Base-by-base conservation (phyloP, 2,329 filamentous ascomycete genomes). In the Fusarium tjaetaba region DNA sequence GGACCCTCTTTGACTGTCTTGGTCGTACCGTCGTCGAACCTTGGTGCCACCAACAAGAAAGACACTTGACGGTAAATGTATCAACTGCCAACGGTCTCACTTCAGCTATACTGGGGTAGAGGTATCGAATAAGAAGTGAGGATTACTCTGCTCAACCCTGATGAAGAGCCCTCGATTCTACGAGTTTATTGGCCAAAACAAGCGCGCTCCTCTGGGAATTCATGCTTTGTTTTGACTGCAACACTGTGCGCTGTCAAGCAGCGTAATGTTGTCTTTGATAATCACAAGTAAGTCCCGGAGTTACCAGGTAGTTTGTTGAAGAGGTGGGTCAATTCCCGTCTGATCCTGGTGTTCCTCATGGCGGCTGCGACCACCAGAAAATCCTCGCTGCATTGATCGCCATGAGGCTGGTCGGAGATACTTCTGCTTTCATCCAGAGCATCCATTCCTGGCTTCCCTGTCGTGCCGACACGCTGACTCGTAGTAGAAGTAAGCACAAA, bases 381-480 rank as follows among this genome's bases (percentile, higher is more conserved):
- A 71, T 65, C 51, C 48, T 61, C 61, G 32, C 59, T 71, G 67
- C 73, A 75, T 49, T 75, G 70, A 75, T 77, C 75, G 65, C 68
- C 65, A 62, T 62, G 73, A 72, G 74, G 61, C 59, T 70, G 66
- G 56, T 56, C 66, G 58, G 64, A 77, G 53, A 67, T 76, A 70
- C 57, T 74, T 70, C 71, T 74, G 43, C 49, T 70, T 63, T 71
- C 71, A 74, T 75, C 69, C 61, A 73, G 67, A 72, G 55, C 75
- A 65, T 66, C 71, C 59, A 75, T 75, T 69, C 51, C 62, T 62
- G 26, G 65, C 55, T 56, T 69, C 65, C 52, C 58, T 64, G 68
- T 70, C 61, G 62, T 69, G 30, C 69, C 75, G 69, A 70, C 51
- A 65, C 49, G 64, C 71, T 75, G 73, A 77, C 75, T 77, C 75